These are phyloP conservation scores for Monosporascus ibericus DNA, from an alignment of 2,329 filamentous ascomycete genomes.

Conservation along the genomic window DNA sequence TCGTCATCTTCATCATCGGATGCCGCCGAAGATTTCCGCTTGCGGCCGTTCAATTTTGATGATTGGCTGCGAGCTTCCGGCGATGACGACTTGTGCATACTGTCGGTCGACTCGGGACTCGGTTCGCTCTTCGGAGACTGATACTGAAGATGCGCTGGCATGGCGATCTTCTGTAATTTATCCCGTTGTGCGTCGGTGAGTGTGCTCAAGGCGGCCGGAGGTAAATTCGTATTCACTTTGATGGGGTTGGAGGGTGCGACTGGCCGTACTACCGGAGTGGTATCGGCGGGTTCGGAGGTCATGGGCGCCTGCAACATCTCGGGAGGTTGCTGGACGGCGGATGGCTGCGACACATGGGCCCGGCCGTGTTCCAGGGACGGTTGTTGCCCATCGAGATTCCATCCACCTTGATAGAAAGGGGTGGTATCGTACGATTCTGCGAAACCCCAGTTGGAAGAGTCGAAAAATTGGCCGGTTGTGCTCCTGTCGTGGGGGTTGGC, in stretches of 20 bases:
- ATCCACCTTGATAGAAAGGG: slow-evolving; percentile 28
- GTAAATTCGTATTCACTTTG: slow-evolving; percentile 20
- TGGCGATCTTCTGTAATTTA: slow-evolving; percentile 56
- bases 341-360: background rate
- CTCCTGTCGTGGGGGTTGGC: slow-evolving; percentile 17
- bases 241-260: slow-evolving; percentile 19
- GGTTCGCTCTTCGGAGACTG: slow-evolving; percentile 51
- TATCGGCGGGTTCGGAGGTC: slow-evolving; percentile 28
- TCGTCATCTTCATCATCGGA: slow-evolving; percentile 51
- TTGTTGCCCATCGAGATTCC: slow-evolving; percentile 23
- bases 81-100: slow-evolving; percentile 46
- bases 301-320: slow-evolving; percentile 21
- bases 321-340: slow-evolving; percentile 17
- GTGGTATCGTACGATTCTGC: slow-evolving; percentile 36
- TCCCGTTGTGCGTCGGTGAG: slow-evolving; percentile 56
- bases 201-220: slow-evolving; percentile 29
- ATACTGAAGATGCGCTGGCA: slow-evolving; percentile 57
- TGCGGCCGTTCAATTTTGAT: slow-evolving; percentile 46
- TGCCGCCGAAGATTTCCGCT: slow-evolving; percentile 65
- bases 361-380: background rate
- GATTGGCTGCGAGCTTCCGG: slow-evolving; percentile 47
- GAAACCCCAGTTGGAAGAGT: slow-evolving; percentile 41
- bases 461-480: slow-evolving; percentile 25
- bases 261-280: slow-evolving; percentile 24
- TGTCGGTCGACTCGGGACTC: slow-evolving; percentile 52